These are phyloP conservation scores for Chenopodium album DNA, from an alignment of 148 eudicot species.

Conservation along the genomic window DNA sequence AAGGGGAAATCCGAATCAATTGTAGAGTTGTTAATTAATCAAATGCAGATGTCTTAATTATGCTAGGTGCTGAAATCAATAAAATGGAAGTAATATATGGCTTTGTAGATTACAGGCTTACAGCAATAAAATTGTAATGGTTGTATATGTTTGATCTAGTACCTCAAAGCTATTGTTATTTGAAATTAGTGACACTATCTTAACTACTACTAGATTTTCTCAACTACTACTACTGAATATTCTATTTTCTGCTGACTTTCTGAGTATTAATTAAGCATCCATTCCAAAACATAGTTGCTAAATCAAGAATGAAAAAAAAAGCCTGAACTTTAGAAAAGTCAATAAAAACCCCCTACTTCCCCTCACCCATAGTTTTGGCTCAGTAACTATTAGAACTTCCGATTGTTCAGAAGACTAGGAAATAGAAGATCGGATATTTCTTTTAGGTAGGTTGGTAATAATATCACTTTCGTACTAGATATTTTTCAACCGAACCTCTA, in stretches of 20 bases:
- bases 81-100: slow-evolving; percentile 14
- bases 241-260: background rate
- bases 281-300: background rate
- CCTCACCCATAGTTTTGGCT: background rate
- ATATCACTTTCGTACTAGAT: no score
- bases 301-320: background rate
- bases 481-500: no score
- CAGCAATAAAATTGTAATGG: background rate
- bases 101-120: slow-evolving; percentile 6
- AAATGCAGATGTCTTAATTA: background rate
- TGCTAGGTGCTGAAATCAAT: slow-evolving; percentile 1
- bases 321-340: background rate
- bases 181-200: background rate
- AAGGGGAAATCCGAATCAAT: slow-evolving; percentile 61
- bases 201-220: slow-evolving; percentile 5
- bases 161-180: background rate
- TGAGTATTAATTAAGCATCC: background rate
- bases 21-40: slow-evolving; percentile 56
- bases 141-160: slow-evolving; percentile 10
- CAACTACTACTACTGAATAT: background rate
- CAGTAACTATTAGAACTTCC: background rate
- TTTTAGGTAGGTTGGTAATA: no score
- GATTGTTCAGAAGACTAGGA: no score
- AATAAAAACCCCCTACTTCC: background rate
- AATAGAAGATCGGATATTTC: no score